Evolutionary conservation across 768 basidiomycete genomes (phyloP), one percentile per base, ranked within the genome.

Genomic region (Mycena vitilis): DNA sequence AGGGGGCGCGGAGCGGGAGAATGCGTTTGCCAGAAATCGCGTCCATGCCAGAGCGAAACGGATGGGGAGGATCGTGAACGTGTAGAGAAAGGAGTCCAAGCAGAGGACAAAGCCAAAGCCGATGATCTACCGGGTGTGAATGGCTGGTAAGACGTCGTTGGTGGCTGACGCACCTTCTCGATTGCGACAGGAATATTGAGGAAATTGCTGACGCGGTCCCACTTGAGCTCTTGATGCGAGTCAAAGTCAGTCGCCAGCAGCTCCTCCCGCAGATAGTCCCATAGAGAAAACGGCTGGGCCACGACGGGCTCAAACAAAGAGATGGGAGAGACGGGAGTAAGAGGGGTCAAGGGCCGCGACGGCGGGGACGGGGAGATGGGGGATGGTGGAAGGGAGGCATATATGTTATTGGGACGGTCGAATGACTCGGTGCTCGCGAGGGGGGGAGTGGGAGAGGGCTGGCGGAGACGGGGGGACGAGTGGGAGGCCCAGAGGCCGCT

Each of bases 131-230:
- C 11, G 16, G 20, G 51, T 7, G 18, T 20, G n/a, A 34, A 59
- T 40, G 23, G 36, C 55, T 30, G 42, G 12, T 30, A 15, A 47
- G 13, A 36, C 11, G 44, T 40, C 3, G 23, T 11, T 3, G 15
- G 48, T 20, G 22, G 4, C 30, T 30, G 5, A 74, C 83, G n/a
- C 67, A 94, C 96, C 87, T 97, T 96, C 80, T 99, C 98, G 71
- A 96, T 89, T 5, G 96, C 96, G 12, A 95, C 73, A 2, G 98
- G 98, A 55, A 99, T 95, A 60, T 87, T 91, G 65, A 99, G 80
- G 76, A 99, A 99, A 79, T 99, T 99, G 76, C 94, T 92, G 63
- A 99, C 96, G 16, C 98, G 85, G 75, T 99, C 97, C 93, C 95
- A 95, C 78, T 96, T 96, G 72, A 95, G 83, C 75, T 96, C 95